Conservation (phyloP, 2,329 filamentous ascomycete species). For the Raffaelea arxii region DNA sequence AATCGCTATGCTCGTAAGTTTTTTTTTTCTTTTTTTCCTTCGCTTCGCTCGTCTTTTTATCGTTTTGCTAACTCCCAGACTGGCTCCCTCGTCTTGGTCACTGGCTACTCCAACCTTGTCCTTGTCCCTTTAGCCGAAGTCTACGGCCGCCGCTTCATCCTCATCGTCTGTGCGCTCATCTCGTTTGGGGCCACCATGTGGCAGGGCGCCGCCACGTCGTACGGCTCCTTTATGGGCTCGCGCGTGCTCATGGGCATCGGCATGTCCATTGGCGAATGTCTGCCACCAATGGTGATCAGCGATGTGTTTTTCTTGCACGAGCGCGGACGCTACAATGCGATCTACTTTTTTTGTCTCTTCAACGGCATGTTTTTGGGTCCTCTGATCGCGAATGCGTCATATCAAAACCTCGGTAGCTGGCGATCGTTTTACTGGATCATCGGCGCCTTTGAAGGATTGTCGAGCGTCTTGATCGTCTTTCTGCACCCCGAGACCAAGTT, state of each 20-base stretch:
- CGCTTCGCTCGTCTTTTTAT: neutral
- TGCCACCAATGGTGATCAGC: constrained; percentile 49
- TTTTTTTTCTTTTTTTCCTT: neutral
- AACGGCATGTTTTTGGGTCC: constrained; percentile 32
- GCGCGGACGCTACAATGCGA: constrained; percentile 39
- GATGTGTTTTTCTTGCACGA: constrained; percentile 49
- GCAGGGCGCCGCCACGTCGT: constrained; percentile 45
- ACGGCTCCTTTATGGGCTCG: constrained; percentile 53
- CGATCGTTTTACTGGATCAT: constrained; percentile 15
- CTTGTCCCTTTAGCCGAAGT: constrained; percentile 22
- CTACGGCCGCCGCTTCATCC: constrained; percentile 22
- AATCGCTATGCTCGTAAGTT: constrained; percentile 15
- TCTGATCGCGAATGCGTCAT: constrained; percentile 35
- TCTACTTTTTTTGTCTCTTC: constrained; percentile 22
- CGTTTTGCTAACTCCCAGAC: neutral
- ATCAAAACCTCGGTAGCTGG: constrained; percentile 33
- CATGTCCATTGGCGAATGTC: constrained; percentile 51
- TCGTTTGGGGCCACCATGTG: constrained; percentile 33
- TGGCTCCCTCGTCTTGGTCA: neutral
- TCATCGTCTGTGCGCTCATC: constrained; percentile 23
- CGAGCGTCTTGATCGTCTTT: neutral
- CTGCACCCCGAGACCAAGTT: neutral
- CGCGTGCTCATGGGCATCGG: constrained; percentile 52
- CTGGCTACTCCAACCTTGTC: constrained; percentile 23
- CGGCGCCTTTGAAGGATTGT: neutral